Evolutionary conservation across 305 asterid species (phyloP).

Genomic region (Fraxinus nigra): DNA sequence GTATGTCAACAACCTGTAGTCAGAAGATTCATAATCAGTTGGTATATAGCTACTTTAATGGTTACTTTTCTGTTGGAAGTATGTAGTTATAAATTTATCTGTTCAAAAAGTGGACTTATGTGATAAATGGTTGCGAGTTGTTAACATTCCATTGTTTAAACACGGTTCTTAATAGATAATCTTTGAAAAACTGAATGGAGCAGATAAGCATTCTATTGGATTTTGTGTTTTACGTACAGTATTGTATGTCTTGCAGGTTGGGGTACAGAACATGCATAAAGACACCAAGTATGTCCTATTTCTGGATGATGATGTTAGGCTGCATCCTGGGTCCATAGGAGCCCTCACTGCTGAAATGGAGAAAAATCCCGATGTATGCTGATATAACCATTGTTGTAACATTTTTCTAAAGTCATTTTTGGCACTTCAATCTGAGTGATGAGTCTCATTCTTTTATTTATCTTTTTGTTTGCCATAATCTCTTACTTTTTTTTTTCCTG

Average conservation of each 20-base stretch:
- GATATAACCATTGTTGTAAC: constrained; percentile 6
- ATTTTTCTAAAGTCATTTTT: background rate
- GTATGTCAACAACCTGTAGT: constrained; percentile 90
- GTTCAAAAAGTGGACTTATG: background rate
- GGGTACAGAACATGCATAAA: constrained; percentile 91
- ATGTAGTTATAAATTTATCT: background rate
- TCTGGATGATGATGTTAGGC: constrained; percentile 94
- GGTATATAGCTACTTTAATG: constrained; percentile 39
- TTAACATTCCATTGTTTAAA: constrained; percentile 6
- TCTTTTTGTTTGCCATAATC: constrained; percentile 9
- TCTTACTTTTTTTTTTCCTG: background rate
- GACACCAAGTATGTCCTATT: constrained; percentile 87
- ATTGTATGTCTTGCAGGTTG: constrained; percentile 54
- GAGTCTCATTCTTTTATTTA: constrained; percentile 9
- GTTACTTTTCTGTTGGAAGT: constrained; percentile 15
- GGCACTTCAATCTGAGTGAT: constrained; percentile 11
- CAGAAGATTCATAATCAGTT: constrained; percentile 98
- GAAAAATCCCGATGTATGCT: constrained; percentile 85
- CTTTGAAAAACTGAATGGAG: constrained; percentile 7
- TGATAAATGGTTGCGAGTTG: background rate
- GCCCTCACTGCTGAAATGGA: constrained; percentile 92
- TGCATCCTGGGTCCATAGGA: constrained; percentile 98
- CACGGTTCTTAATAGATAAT: constrained; percentile 1
- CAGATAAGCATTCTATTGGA: constrained; percentile 1
- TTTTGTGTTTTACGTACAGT: constrained; percentile 12